These are phyloP conservation scores for Pleurotus sapidus DNA, from an alignment of 768 basidiomycete species.

Conservation along the genomic window DNA sequence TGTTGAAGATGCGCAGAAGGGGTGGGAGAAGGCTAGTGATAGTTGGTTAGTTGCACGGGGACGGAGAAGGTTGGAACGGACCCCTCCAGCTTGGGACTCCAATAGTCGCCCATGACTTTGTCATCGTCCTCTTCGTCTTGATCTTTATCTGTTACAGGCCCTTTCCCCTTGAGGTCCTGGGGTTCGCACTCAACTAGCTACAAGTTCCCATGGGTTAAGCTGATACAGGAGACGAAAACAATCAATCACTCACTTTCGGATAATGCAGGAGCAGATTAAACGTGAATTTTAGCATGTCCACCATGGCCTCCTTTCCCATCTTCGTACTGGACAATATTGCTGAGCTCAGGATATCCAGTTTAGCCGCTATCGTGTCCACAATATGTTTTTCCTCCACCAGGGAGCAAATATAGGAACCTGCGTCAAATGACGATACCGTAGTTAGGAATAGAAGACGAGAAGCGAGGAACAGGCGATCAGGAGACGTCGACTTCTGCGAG, in stretches of 20 bases:
- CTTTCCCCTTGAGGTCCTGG: conserved; percentile 28
- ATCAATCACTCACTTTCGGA: conserved; percentile 55
- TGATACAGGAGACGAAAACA: neutral
- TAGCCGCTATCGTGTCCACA: conserved; percentile 57
- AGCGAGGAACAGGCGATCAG: conserved; percentile 70
- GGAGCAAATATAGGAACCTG: conserved; percentile 40
- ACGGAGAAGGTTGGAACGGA: conserved; percentile 29
- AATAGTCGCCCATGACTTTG: conserved; percentile 69
- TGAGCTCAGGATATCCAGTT: conserved; percentile 55
- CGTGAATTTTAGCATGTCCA: conserved; percentile 79
- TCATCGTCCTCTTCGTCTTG: conserved; percentile 23
- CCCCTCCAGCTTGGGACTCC: conserved; percentile 74
- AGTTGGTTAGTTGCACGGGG: neutral
- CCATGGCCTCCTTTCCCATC: conserved; percentile 69
- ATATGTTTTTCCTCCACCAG: conserved; percentile 67
- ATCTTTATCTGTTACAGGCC: conserved; percentile 14
- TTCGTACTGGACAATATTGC: conserved; percentile 48
- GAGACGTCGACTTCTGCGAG: conserved; percentile 53
- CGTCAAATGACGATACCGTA: conserved; percentile 48
- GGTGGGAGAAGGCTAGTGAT: conserved; percentile 63
- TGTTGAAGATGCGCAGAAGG: conserved; percentile 66
- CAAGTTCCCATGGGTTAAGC: neutral
- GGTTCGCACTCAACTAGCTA: conserved; percentile 44
- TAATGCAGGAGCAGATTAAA: conserved; percentile 84
- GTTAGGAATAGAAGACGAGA: conserved; percentile 76